These are phyloP conservation scores for Clarireedia homoeocarpa DNA, from an alignment of 2,329 filamentous ascomycete genomes.

Conservation along the genomic window DNA sequence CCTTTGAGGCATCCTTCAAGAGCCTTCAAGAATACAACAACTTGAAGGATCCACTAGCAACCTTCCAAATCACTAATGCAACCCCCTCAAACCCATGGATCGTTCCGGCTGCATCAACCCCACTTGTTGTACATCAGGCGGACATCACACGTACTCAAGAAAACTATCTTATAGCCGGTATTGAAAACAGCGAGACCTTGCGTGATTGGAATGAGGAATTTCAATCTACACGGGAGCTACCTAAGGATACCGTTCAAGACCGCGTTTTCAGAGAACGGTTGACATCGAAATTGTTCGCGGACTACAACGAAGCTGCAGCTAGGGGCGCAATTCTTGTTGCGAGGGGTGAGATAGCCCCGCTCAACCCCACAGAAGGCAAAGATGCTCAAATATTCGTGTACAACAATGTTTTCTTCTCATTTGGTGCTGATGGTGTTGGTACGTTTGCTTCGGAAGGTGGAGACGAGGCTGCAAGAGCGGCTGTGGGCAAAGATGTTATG, in stretches of 20 bases:
- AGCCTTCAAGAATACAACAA: conserved; percentile 79
- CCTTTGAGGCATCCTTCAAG: conserved; percentile 69
- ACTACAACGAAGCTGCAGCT: conserved; percentile 93
- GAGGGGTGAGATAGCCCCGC: conserved; percentile 80
- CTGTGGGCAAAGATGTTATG: conserved; percentile 91
- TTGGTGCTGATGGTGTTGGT: conserved; percentile 92
- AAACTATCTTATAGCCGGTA: conserved; percentile 79
- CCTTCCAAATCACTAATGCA: conserved; percentile 92
- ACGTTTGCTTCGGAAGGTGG: conserved; percentile 96
- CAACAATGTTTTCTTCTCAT: conserved; percentile 99
- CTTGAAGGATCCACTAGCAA: conserved; percentile 77
- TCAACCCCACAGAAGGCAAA: conserved; percentile 87
- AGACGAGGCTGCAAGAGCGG: conserved; percentile 90
- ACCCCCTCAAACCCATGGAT: conserved; percentile 90
- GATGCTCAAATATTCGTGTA: conserved; percentile 99
- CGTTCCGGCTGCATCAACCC: conserved; percentile 60
- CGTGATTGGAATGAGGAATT: conserved; percentile 99
- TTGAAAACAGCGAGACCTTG: conserved; percentile 88
- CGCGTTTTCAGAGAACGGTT: conserved; percentile 91
- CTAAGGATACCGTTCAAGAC: conserved; percentile 89
- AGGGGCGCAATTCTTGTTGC: conserved; percentile 88
- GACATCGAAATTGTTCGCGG: conserved; percentile 91
- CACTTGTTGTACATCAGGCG: conserved; percentile 62
- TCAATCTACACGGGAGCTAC: conserved; percentile 90
- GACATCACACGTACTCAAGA: conserved; percentile 90